A percentile compares a stretch with the other conserved stretches of the same genome.
phyloP scores from a whole-genome alignment of 768 basidiomycete species.

The Suillus cothurnatus region DNA sequence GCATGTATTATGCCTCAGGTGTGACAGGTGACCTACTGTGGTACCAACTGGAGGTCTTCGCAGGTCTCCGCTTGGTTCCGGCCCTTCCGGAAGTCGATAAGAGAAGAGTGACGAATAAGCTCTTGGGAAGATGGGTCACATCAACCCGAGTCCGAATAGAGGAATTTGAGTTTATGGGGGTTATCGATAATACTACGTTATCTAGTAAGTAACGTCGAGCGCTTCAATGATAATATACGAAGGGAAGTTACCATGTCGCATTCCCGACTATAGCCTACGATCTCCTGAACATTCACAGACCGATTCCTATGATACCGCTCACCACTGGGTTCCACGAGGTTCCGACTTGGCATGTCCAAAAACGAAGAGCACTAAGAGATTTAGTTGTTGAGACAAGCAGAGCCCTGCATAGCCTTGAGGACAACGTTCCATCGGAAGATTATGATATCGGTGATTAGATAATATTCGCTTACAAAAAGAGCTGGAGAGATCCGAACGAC shows the following conservation, averaged over 20 bases:
- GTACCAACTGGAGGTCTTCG: background rate
- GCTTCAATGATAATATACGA: background rate
- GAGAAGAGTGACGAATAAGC: background rate
- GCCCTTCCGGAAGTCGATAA: background rate
- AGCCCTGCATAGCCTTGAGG: background rate
- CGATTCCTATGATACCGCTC: background rate
- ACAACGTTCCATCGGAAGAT: background rate
- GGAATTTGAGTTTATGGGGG: background rate
- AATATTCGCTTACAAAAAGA: background rate
- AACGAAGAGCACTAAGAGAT: background rate
- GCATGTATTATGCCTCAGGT: background rate
- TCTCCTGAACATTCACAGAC: background rate
- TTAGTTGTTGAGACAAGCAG: background rate
- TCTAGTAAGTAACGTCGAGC: background rate
- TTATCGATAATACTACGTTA: background rate
- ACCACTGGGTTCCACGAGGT: background rate
- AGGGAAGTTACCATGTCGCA: background rate
- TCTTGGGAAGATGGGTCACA: background rate
- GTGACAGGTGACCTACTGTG: background rate
- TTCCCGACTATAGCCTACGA: background rate
- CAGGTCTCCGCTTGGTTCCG: background rate
- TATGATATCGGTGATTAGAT: background rate
- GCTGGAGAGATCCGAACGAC: background rate
- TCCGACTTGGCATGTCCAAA: background rate
- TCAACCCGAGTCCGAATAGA: constrained; percentile 1